phyloP scores from a whole-genome alignment of 805 yeast species.

The Ogataea trehalophila region DNA sequence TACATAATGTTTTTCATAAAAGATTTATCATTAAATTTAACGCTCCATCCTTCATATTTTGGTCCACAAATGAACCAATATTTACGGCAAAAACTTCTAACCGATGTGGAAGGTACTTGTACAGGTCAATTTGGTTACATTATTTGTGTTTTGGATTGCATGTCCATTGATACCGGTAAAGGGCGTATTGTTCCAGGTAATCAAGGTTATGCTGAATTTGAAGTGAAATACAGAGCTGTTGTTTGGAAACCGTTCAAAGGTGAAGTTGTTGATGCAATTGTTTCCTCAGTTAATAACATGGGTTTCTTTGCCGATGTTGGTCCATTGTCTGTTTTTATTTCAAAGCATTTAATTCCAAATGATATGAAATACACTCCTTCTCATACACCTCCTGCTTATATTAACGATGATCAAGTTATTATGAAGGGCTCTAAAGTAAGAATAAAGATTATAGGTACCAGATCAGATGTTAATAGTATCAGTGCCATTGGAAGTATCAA shows the following conservation, averaged over 20 bases:
- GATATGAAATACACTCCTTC: slow-evolving; percentile 93
- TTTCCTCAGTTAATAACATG: slow-evolving; percentile 87
- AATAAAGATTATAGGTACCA: slow-evolving; percentile 92
- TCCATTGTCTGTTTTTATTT: slow-evolving; percentile 89
- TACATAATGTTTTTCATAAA: slow-evolving; percentile 42
- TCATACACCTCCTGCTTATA: slow-evolving; percentile 97
- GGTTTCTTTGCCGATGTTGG: slow-evolving; percentile 99
- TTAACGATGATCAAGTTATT: slow-evolving; percentile 89
- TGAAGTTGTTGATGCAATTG: slow-evolving; percentile 96
- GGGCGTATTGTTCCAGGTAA: slow-evolving; percentile 83
- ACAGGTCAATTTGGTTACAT: slow-evolving; percentile 98
- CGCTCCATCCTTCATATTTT: slow-evolving; percentile 94
- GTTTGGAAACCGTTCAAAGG: slow-evolving; percentile 99
- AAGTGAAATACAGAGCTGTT: slow-evolving; percentile 91
- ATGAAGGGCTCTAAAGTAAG: slow-evolving; percentile 93
- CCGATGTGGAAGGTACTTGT: slow-evolving; percentile 98
- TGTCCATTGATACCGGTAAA: slow-evolving; percentile 90
- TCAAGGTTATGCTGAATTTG: slow-evolving; percentile 92
- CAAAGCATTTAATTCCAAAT: slow-evolving; percentile 90
- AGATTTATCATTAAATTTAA: slow-evolving; percentile 85
- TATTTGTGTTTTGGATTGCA: slow-evolving; percentile 90
- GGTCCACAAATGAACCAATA: slow-evolving; percentile 98
- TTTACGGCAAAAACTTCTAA: slow-evolving; percentile 80
- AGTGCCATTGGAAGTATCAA: slow-evolving; percentile 97
- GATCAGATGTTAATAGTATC: slow-evolving; percentile 95